phyloP scores from a whole-genome alignment of 164 flowering plant genomes.

The Tetracentron sinense region DNA sequence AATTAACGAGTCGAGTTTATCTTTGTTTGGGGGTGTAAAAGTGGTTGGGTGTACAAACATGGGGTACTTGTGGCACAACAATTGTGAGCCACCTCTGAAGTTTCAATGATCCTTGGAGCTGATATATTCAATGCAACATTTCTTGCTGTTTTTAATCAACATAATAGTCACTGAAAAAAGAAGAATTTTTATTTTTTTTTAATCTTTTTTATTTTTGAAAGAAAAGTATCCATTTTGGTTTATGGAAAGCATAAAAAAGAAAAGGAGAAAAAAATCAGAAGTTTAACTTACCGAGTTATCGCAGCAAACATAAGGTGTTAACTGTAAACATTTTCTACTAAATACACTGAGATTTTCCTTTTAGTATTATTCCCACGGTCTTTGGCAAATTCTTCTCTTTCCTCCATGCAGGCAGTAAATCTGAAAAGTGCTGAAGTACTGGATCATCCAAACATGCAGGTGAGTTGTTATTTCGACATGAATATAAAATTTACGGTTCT shows the following conservation, averaged over 20 bases:
- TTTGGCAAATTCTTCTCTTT: conserved; percentile 33
- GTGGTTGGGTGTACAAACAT: background rate
- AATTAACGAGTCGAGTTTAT: too few relatives aligned
- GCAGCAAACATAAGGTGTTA: too few relatives aligned
- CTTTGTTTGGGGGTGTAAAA: background rate
- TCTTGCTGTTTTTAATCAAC: too few relatives aligned
- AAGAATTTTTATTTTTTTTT: too few relatives aligned
- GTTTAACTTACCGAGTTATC: too few relatives aligned
- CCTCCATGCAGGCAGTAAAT: conserved; percentile 91
- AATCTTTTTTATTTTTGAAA: too few relatives aligned
- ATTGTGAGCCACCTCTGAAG: background rate
- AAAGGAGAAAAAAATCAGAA: too few relatives aligned
- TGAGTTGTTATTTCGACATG: conserved; percentile 21
- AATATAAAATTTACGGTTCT: background rate
- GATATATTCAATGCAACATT: too few relatives aligned
- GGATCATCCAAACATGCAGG: conserved; percentile 70
- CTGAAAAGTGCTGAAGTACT: conserved; percentile 82
- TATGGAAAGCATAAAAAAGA: too few relatives aligned
- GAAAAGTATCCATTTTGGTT: too few relatives aligned
- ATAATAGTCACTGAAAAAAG: background rate
- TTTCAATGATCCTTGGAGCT: background rate
- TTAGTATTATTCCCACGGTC: conserved; percentile 19
- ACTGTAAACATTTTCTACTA: too few relatives aligned
- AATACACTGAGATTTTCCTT: conserved; percentile 7
- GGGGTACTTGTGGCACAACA: background rate